Evolutionary conservation across 345 rosid genomes (phyloP).

Genomic region (Dovyalis caffra): DNA sequence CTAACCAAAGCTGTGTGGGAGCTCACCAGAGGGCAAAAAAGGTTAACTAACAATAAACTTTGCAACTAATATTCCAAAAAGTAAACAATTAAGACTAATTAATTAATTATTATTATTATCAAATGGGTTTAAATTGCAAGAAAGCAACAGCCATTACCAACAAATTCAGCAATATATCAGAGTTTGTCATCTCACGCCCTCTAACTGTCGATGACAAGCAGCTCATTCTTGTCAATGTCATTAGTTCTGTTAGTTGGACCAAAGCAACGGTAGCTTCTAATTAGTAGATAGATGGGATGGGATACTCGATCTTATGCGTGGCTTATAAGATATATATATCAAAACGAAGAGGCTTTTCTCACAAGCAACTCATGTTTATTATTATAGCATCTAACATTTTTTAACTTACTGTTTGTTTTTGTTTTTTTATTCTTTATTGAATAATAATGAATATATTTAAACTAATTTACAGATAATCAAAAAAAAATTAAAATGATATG

Average conservation of each 20-base stretch:
- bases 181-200: not conserved
- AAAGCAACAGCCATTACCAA: constrained; percentile 3
- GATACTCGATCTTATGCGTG: constrained; percentile 21
- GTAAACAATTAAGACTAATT: not conserved
- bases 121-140: not conserved
- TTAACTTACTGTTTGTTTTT: too few relatives aligned
- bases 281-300: not conserved
- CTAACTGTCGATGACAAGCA: not conserved
- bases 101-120: too few relatives aligned
- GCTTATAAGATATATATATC: constrained; percentile 22
- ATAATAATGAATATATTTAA: too few relatives aligned
- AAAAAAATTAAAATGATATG: too few relatives aligned
- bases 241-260: constrained; percentile 20
- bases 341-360: constrained; percentile 5
- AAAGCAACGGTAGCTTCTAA: not conserved
- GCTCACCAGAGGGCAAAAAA: too few relatives aligned
- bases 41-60: not conserved
- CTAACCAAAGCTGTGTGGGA: too few relatives aligned
- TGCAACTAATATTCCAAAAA: constrained; percentile 17
- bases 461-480: too few relatives aligned
- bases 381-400: too few relatives aligned
- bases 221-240: not conserved
- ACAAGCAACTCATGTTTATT: constrained; percentile 11
- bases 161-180: not conserved
- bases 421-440: too few relatives aligned